Conservation (phyloP, 208 protist genomes). For the Trypanosomatidae sp. region DNA sequence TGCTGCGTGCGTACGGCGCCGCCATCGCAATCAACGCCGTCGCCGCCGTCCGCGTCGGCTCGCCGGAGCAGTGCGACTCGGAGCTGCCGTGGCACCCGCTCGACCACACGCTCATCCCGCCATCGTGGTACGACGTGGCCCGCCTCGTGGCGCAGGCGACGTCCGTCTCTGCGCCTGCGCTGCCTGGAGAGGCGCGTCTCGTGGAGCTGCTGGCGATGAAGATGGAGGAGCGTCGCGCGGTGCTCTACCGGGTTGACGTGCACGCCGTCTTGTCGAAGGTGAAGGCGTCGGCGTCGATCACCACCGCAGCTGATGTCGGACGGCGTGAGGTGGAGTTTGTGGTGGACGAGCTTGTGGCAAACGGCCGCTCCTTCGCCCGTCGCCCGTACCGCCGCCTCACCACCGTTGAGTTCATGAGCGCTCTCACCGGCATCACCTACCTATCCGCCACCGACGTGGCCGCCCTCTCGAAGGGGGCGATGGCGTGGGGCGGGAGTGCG, state of each 20-base stretch:
- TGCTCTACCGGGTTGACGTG: conserved; percentile 26
- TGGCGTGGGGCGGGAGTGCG: neutral
- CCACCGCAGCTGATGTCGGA: conserved; percentile 27
- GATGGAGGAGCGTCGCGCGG: conserved; percentile 36
- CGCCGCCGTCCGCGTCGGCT: conserved; percentile 41
- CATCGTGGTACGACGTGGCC: conserved; percentile 42
- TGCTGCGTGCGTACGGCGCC: conserved; percentile 49
- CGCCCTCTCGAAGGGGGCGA: conserved; percentile 3
- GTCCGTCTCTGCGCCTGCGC: neutral
- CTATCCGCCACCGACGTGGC: conserved; percentile 30
- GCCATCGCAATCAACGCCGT: conserved; percentile 50
- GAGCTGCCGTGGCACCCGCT: conserved; percentile 54
- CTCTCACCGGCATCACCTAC: conserved; percentile 67
- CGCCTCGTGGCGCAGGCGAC: conserved; percentile 13
- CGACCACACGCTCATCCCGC: conserved; percentile 74
- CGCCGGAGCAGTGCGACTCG: conserved; percentile 15
- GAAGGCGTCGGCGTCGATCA: neutral
- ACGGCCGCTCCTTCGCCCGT: conserved; percentile 52
- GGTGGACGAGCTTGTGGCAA: conserved; percentile 54
- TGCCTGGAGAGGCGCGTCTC: conserved; percentile 13
- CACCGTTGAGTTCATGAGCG: conserved; percentile 61
- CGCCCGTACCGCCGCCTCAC: conserved; percentile 77
- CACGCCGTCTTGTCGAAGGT: conserved; percentile 5
- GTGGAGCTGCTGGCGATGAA: conserved; percentile 23
- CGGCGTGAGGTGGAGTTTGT: conserved; percentile 68